Base-by-base conservation (phyloP, 2,329 filamentous ascomycete species). In the Fusarium scirpi region DNA sequence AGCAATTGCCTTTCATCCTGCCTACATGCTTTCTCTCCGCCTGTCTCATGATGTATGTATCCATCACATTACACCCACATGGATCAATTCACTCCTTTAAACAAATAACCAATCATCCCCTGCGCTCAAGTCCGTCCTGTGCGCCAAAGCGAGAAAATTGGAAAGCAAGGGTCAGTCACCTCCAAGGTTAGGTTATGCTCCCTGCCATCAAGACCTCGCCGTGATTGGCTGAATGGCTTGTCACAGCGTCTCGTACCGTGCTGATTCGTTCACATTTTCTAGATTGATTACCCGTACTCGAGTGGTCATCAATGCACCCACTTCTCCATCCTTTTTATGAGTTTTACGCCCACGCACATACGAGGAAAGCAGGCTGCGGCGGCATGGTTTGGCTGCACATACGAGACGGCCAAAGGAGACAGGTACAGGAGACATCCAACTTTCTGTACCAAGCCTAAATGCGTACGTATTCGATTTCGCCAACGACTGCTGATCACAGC, bases 331-430 rank as follows among this genome's bases (percentile, higher is more conserved):
- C 53, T 60, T 65, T 62, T 52, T 34, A 30, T 34, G 44, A 70
- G 62, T 65, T 70, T 60, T 64, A 55, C 57, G 46, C 62, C 57
- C 55, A 70, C 62, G 54, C 53, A 70, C 66, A 68, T 74, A 73
- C 67, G 67, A 70, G 68, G 60, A 64, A 70, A 74, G 44, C 61
- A 73, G 59, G 70, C 68, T 72, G 68, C 70, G 67, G 67, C 64
- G 65, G 56, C 62, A 74, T 70, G 65, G 63, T 73, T 74, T 48
- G 46, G 24, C 61, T 56, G 48, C 61, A 61, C 62, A 66, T 62
- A 74, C 68, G 72, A 74, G 72, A 70, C 62, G 58, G 65, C 51
- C 47, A 55, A 58, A 65, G 56, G 61, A 51, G 47, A 62, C 53
- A 59, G 58, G 54, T 66, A 72, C 60, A 58, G 60, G 61, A 71